Percentiles rank a stretch among this genome's conserved stretches.
Conservation (phyloP, 129 eudicot genomes). For the Arctium lappa region DNA sequence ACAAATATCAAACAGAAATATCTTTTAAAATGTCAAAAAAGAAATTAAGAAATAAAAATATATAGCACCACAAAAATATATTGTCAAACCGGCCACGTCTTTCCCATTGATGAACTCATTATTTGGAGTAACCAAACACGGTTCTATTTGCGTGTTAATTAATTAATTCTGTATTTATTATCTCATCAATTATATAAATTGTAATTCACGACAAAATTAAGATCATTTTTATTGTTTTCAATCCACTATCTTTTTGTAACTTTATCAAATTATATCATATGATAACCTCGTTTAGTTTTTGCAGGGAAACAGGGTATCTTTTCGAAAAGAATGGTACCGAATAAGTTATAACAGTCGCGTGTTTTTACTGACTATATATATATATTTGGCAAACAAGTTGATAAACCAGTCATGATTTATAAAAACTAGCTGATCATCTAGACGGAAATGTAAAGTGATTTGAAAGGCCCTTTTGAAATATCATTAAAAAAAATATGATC, state of each 20-base stretch:
- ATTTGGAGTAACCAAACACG: slow-evolving; percentile 20
- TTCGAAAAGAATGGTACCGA: neutral
- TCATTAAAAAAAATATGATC: too few species aligned
- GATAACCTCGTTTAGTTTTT: too few species aligned
- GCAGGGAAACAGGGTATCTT: too few species aligned
- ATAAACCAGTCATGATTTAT: neutral
- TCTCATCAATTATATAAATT: neutral
- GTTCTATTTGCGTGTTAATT: slow-evolving; percentile 26
- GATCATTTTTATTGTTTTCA: too few species aligned
- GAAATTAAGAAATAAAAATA: neutral
- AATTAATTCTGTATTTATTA: neutral
- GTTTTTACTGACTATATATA: neutral
- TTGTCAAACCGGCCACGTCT: slow-evolving; percentile 25
- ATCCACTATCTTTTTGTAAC: too few species aligned
- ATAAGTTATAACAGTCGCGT: neutral
- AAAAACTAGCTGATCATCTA: neutral
- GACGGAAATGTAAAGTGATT: neutral
- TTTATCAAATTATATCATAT: too few species aligned
- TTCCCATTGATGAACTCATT: slow-evolving; percentile 19
- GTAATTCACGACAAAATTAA: slow-evolving; percentile 13
- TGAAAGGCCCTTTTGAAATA: neutral
- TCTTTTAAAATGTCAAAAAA: neutral
- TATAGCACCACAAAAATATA: neutral
- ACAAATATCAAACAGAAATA: neutral
- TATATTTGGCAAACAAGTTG: neutral